Evolutionary conservation across 108 stramenopile genomes (phyloP).

Genomic region (Craspedostauros australis): DNA sequence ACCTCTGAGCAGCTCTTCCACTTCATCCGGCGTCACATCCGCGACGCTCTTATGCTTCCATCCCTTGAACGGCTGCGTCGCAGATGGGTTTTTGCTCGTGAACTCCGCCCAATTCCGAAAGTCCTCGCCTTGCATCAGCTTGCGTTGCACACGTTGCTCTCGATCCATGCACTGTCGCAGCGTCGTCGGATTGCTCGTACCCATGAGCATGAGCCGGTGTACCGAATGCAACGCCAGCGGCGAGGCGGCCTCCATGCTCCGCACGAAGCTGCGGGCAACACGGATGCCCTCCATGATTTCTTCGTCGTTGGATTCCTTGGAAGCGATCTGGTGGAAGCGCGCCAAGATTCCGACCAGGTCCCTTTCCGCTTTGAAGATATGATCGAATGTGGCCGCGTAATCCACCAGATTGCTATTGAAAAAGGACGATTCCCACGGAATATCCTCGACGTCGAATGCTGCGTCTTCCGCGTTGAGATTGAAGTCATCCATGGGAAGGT

Average conservation of each 20-base stretch:
- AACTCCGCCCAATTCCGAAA: conserved; percentile 59
- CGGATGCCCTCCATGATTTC: conserved; percentile 47
- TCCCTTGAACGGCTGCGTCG: conserved; percentile 29
- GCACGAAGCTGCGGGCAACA: conserved; percentile 51
- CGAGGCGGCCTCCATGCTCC: conserved; percentile 61
- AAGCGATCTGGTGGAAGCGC: conserved; percentile 47
- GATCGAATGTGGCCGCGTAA: conserved; percentile 57
- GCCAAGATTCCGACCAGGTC: conserved; percentile 66
- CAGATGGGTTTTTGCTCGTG: conserved; percentile 26
- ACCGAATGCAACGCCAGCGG: conserved; percentile 63
- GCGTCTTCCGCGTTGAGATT: conserved; percentile 20
- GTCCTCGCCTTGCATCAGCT: conserved; percentile 45
- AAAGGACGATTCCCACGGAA: conserved; percentile 29
- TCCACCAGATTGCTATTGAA: conserved; percentile 53
- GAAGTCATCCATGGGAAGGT: conserved; percentile 21
- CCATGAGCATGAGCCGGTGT: conserved; percentile 46
- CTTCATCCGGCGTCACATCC: conserved; percentile 64
- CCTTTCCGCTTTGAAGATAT: conserved; percentile 48
- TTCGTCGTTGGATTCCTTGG: conserved; percentile 17
- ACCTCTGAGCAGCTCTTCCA: conserved; percentile 41
- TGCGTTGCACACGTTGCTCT: conserved; percentile 48
- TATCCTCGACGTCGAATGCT: conserved; percentile 30
- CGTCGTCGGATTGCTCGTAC: conserved; percentile 31
- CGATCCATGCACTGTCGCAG: conserved; percentile 68
- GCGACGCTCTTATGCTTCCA: conserved; percentile 62